phyloP scores from a whole-genome alignment of 257 asterid species.

The Knoxia roxburghii region DNA sequence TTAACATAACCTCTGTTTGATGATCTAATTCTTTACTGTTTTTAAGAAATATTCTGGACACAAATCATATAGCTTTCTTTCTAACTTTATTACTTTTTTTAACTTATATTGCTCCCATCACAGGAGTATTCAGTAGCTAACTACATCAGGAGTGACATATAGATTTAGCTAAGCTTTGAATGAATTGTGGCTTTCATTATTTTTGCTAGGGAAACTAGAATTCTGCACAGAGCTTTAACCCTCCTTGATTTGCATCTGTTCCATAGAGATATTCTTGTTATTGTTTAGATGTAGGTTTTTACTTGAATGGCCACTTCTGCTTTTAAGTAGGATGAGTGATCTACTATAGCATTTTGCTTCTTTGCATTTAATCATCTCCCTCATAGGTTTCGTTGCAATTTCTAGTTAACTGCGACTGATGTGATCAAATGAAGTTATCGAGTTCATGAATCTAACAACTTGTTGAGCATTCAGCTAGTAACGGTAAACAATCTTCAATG shows the following conservation, averaged over 20 bases:
- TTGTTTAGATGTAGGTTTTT: neutral
- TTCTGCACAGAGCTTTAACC: neutral
- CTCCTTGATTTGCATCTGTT: neutral
- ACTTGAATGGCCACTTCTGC: neutral
- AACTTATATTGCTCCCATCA: conserved; percentile 33
- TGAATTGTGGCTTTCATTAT: conserved; percentile 15
- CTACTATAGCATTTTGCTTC: neutral
- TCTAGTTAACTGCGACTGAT: neutral
- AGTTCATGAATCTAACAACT: conserved; percentile 5
- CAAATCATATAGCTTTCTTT: conserved; percentile 20
- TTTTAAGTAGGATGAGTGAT: neutral
- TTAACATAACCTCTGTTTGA: conserved; percentile 82
- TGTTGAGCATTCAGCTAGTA: conserved; percentile 7
- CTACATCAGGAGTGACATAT: conserved; percentile 34
- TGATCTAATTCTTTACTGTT: conserved; percentile 57
- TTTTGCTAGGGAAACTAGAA: conserved; percentile 7
- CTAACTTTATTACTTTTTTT: conserved; percentile 32
- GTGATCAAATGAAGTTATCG: neutral
- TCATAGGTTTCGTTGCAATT: neutral
- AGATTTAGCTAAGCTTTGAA: conserved; percentile 24
- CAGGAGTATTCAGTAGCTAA: conserved; percentile 62
- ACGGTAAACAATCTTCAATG: neutral
- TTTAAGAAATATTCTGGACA: conserved; percentile 41
- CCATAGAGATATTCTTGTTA: neutral
- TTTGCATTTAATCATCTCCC: neutral